Base-by-base conservation (phyloP, 495 filamentous ascomycete genomes). In the Aspergillus nanangensis region DNA sequence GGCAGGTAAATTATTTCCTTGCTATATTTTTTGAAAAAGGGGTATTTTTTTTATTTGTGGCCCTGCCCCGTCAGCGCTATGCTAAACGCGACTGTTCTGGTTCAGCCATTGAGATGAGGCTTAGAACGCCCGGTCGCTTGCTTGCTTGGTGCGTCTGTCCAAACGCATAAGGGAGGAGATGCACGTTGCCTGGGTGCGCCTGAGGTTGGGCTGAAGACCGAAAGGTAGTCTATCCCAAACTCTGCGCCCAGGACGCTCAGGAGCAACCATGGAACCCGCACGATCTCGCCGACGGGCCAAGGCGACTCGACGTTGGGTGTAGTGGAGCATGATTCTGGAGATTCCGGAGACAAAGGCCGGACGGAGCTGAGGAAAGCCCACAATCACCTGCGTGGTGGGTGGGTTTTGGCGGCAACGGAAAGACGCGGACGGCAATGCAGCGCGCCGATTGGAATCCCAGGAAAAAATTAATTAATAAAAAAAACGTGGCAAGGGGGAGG, bases 351-450 rank as follows among this genome's bases (percentile, higher is more conserved):
- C 48, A 43, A 52, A 38, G 49, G 21, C 43, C 37, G 36, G 21
- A 22, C 3, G 13, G 21, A 22, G 10, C 17, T 19, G 13, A 38
- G 36, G 21, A 38, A 50, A 42, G 39, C 45, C 44, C 41, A 33
- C 47, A 48, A 44, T 41, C 46, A 45, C 41, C 45, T 57, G 43
- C 19, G 36, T 42, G 37, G 49, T 53, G 56, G 37, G 49, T 52
- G 56, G 56, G 45, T 59, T 56, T 38, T 60, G 50, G 63, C 55
- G 55, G 58, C 54, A 60, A 57, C 66, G 63, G 66, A 67, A 66
- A 65, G 58, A 64, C 50, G 59, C 63, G 63, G 63, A 65, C 65
- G 61, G 61, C 54, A 69, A 66, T 67, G 65, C 63, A 67, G 41
- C 48, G 52, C 47, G 57, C 62, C 66, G 62, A 64, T 62, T 61